Percentiles rank a stretch among this genome's conserved stretches.
phyloP scores from a whole-genome alignment of 495 filamentous ascomycete species.

The Lentithecium fluviatile region DNA sequence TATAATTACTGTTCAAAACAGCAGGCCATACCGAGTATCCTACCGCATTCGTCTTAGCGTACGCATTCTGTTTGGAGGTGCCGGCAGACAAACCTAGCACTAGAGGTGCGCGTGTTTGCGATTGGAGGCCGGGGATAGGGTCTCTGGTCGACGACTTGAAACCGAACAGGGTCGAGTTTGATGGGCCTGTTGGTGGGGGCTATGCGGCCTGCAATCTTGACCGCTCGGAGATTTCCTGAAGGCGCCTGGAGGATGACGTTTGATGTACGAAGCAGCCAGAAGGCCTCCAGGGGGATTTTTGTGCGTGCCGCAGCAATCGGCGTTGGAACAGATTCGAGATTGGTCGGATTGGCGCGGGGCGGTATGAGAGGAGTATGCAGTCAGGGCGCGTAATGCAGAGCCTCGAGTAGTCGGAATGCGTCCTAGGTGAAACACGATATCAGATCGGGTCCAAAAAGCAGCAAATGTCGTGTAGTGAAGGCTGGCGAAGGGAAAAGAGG shows the following conservation, averaged over 20 bases:
- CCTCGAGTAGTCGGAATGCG: constrained; percentile 19
- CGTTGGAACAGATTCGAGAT: constrained; percentile 4
- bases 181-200: constrained; percentile 12
- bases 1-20: constrained; percentile 16
- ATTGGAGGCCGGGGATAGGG: constrained; percentile 13
- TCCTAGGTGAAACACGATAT: constrained; percentile 30
- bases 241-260: not conserved
- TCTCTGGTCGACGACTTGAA: constrained; percentile 7
- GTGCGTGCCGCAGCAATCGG: constrained; percentile 10
- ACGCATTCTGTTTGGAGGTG: constrained; percentile 21
- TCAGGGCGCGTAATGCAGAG: constrained; percentile 32
- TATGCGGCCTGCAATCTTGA: not conserved
- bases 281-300: not conserved
- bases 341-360: constrained; percentile 23
- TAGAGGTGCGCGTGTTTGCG: not conserved
- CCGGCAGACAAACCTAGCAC: constrained; percentile 4
- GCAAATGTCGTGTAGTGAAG: constrained; percentile 9
- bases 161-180: not conserved
- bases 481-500: constrained; percentile 8
- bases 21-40: constrained; percentile 1
- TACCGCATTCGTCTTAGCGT: constrained; percentile 1
- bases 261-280: constrained; percentile 1
- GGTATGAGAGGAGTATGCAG: constrained; percentile 21
- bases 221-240: constrained; percentile 1
- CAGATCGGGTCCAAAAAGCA: constrained; percentile 14